phyloP scores from a whole-genome alignment of 495 filamentous ascomycete genomes.

The Penicillium samsonianum region DNA sequence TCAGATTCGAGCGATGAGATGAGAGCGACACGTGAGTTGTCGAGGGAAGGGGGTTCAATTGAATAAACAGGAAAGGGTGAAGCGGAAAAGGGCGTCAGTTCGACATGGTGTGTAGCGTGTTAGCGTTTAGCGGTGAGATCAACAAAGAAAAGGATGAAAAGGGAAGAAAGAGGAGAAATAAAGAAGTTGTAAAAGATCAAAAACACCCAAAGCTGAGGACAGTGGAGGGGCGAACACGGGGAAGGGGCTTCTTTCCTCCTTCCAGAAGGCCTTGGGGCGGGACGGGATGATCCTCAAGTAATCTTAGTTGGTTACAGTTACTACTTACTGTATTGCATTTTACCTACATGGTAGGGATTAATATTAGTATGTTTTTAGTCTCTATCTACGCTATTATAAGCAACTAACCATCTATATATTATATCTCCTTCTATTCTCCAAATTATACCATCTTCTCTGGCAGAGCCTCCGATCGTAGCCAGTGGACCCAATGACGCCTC shows the following conservation, averaged over 20 bases:
- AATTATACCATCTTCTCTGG: conserved; percentile 2
- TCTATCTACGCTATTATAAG: no score
- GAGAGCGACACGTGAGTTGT: conserved; percentile 10
- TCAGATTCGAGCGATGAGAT: neutral
- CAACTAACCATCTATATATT: neutral
- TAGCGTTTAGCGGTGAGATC: conserved; percentile 13
- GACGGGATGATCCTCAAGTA: conserved; percentile 25
- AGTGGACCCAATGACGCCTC: conserved; percentile 27
- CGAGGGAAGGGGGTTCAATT: conserved; percentile 13
- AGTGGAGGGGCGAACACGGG: conserved; percentile 21
- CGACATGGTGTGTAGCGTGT: conserved; percentile 15
- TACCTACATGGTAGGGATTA: no score
- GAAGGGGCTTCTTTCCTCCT: conserved; percentile 30
- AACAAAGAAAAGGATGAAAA: conserved; percentile 9
- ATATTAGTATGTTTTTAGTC: no score
- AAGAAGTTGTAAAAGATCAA: conserved; percentile 14
- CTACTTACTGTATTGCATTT: no score
- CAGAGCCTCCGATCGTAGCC: conserved; percentile 28
- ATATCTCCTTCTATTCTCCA: neutral
- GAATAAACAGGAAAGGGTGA: conserved; percentile 12
- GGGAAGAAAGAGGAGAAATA: conserved; percentile 9
- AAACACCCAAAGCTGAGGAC: conserved; percentile 1
- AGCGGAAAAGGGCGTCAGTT: conserved; percentile 19
- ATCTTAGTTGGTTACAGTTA: conserved; percentile 5
- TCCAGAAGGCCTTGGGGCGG: conserved; percentile 30